phyloP scores from a whole-genome alignment of 129 eudicot genomes.

The Lactuca saligna region DNA sequence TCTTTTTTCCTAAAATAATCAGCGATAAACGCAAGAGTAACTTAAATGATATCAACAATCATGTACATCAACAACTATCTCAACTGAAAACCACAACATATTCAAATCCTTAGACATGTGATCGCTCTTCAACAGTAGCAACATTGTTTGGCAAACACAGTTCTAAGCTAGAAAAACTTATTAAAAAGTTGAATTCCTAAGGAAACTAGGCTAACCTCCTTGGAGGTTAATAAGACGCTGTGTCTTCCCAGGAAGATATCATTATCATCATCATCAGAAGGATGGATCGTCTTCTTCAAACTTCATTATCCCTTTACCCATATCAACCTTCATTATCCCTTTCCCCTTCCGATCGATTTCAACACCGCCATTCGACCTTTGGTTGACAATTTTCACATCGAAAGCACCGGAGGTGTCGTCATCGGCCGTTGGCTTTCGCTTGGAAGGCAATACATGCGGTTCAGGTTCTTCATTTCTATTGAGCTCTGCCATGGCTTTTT shows the following conservation, averaged over 20 bases:
- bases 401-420: slow-evolving; percentile 15
- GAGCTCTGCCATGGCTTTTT: slow-evolving; percentile 46
- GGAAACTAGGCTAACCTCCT: too few relatives aligned
- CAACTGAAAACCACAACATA: too few relatives aligned
- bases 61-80: too few relatives aligned
- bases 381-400: slow-evolving; percentile 11
- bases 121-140: too few relatives aligned
- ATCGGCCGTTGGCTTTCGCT: slow-evolving; percentile 37
- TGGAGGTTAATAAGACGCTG: too few relatives aligned
- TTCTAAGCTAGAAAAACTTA: not conserved
- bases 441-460: slow-evolving; percentile 40
- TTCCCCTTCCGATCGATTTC: slow-evolving; percentile 52
- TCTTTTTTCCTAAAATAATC: too few relatives aligned
- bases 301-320: not conserved
- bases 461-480: slow-evolving; percentile 34
- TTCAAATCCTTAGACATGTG: too few relatives aligned
- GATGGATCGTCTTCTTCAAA: too few relatives aligned
- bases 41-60: too few relatives aligned
- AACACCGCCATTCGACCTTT: slow-evolving; percentile 30
- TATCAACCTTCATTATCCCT: slow-evolving; percentile 31
- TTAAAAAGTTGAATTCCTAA: slow-evolving; percentile 17
- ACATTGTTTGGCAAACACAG: too few relatives aligned
- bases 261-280: slow-evolving; percentile 43
- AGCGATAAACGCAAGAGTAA: too few relatives aligned
- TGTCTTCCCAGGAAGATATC: slow-evolving; percentile 46